These are phyloP conservation scores for Penicillium pulvis DNA, from an alignment of 495 filamentous ascomycete genomes.

Conservation along the genomic window DNA sequence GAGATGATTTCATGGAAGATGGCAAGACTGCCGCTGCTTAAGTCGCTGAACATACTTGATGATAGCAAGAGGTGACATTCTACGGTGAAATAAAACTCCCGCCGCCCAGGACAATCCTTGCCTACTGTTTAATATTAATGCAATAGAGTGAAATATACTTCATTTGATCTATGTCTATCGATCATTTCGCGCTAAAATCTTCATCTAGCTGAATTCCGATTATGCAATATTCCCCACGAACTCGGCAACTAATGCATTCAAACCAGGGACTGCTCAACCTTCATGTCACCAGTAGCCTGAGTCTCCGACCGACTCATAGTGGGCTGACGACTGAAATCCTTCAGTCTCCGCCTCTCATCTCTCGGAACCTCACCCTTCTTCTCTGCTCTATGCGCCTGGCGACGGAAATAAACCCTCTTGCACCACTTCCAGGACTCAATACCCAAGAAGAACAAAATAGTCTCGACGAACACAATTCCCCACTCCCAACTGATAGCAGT, in stretches of 20 bases:
- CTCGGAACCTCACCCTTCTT: slow-evolving; percentile 11
- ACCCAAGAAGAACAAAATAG: slow-evolving; percentile 62
- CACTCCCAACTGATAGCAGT: slow-evolving; percentile 73
- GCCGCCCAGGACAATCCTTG: too few species aligned
- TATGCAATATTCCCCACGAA: background rate
- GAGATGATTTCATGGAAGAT: background rate
- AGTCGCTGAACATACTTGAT: background rate
- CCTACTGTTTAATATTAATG: background rate
- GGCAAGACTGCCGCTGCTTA: background rate
- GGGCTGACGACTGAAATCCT: slow-evolving; percentile 40
- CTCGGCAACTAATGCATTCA: slow-evolving; percentile 8
- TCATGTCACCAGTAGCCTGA: slow-evolving; percentile 32
- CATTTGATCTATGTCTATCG: slow-evolving; percentile 7
- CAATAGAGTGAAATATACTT: background rate
- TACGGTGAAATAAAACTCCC: too few species aligned
- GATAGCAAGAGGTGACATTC: background rate
- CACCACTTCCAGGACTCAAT: slow-evolving; percentile 69
- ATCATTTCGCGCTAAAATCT: background rate
- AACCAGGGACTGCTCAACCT: slow-evolving; percentile 38
- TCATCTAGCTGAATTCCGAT: background rate
- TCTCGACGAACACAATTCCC: slow-evolving; percentile 62
- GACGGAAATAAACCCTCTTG: slow-evolving; percentile 58
- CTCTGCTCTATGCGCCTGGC: slow-evolving; percentile 24
- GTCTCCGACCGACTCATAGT: slow-evolving; percentile 46
- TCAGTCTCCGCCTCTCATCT: slow-evolving; percentile 22